phyloP scores from a whole-genome alignment of 345 rosid species.

The Microcos paniculata region DNA sequence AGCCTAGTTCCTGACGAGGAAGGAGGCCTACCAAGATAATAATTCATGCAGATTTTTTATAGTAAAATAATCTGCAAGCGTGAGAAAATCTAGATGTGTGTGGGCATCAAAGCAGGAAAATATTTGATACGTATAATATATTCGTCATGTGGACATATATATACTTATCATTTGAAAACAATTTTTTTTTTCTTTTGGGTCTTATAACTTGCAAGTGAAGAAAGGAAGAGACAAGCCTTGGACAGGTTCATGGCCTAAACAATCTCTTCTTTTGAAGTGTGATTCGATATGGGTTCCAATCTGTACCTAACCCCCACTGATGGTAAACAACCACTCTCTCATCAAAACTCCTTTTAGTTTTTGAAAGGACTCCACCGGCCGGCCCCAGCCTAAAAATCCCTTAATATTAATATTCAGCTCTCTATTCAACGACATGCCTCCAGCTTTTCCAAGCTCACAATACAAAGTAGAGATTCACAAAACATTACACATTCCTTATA shows the following conservation, averaged over 20 bases:
- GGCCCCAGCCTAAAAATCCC: not conserved
- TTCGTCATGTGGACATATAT: not conserved
- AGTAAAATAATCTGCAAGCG: too few relatives aligned
- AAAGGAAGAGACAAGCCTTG: slow-evolving; percentile 10
- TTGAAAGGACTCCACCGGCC: not conserved
- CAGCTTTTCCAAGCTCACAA: not conserved
- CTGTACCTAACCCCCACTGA: slow-evolving; percentile 14
- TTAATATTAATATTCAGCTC: too few relatives aligned
- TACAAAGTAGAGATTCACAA: too few relatives aligned
- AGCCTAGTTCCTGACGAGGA: too few relatives aligned
- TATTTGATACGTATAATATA: too few relatives aligned
- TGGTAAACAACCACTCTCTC: not conserved
- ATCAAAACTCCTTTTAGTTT: not conserved
- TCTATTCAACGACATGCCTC: not conserved
- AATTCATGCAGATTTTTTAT: too few relatives aligned
- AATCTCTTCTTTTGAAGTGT: not conserved
- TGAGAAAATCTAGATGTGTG: too few relatives aligned
- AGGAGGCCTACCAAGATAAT: too few relatives aligned
- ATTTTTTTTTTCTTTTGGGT: not conserved
- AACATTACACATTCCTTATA: too few relatives aligned
- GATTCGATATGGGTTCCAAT: not conserved
- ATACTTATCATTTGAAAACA: not conserved
- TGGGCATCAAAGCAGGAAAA: too few relatives aligned
- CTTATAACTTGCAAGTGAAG: slow-evolving; percentile 16
- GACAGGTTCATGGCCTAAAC: not conserved